Evolutionary conservation across 2,329 filamentous ascomycete species (phyloP).

Genomic region (Cryphonectria naterciae): DNA sequence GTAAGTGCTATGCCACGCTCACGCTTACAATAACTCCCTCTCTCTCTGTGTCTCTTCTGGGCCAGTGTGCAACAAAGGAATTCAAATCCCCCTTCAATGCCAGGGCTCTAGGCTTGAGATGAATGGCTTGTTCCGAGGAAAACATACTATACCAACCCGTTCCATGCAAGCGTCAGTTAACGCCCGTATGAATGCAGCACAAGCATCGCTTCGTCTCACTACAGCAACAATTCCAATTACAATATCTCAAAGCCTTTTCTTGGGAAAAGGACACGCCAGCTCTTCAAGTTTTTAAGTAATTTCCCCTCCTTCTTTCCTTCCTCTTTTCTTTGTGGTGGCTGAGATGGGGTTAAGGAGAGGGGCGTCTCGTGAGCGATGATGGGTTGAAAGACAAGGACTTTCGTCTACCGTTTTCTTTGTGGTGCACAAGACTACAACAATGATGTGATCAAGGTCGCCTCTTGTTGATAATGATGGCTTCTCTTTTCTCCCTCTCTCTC

Average conservation of each 20-base stretch:
- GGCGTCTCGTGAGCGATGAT: not conserved
- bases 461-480: too few species aligned
- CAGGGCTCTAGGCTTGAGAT: not conserved
- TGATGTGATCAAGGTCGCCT: not conserved
- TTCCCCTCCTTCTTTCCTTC: too few species aligned
- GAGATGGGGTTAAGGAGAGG: not conserved
- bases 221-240: not conserved
- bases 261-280: not conserved
- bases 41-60: too few species aligned
- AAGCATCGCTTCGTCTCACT: not conserved
- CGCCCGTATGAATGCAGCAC: too few species aligned
- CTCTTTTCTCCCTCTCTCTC: too few species aligned
- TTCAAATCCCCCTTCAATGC: too few species aligned
- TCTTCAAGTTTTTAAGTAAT: too few species aligned
- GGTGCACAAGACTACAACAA: not conserved
- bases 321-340: not conserved
- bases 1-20: not conserved
- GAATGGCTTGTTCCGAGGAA: not conserved
- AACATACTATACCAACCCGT: too few species aligned
- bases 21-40: not conserved
- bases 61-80: too few species aligned
- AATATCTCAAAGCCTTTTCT: not conserved
- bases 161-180: not conserved
- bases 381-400: not conserved
- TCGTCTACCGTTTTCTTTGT: constrained; percentile 12